A percentile compares a stretch with the other conserved stretches of the same genome.
phyloP scores from a whole-genome alignment of 2,329 filamentous ascomycete genomes.

The Botrytis medusae region DNA sequence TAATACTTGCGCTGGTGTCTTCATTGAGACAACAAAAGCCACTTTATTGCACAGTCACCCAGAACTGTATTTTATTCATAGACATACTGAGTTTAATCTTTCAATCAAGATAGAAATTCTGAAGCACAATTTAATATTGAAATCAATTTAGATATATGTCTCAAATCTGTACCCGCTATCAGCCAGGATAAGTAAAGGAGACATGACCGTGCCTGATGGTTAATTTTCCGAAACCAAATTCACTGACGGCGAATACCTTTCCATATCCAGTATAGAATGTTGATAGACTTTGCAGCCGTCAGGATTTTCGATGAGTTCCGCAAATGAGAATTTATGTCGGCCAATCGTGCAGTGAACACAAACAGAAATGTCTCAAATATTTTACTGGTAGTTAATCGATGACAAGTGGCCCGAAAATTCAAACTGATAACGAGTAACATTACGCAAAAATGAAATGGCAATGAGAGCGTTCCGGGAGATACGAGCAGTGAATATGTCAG shows the following conservation, averaged over 20 bases:
- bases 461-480: rapidly evolving
- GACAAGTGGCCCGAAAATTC: neutral
- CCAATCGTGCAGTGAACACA: neutral
- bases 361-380: neutral
- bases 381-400: neutral
- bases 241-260: rapidly evolving
- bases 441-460: neutral
- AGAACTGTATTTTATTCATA: neutral
- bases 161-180: neutral
- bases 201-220: too few species aligned
- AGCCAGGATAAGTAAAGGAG: neutral
- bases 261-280: neutral
- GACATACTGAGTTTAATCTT: neutral
- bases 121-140: neutral
- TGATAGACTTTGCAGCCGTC: neutral
- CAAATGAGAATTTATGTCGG: neutral
- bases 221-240: neutral
- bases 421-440: neutral
- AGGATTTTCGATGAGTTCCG: neutral
- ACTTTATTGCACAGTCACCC: neutral
- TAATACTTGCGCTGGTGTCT: neutral
- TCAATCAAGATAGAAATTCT: neutral
- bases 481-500: neutral
- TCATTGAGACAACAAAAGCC: too few species aligned
- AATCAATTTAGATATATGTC: neutral